A percentile compares a stretch with the other conserved stretches of the same genome.
These are phyloP conservation scores for Phellopilus nigrolimitatus DNA, from an alignment of 1,284 basidiomycete species.

Conservation along the genomic window DNA sequence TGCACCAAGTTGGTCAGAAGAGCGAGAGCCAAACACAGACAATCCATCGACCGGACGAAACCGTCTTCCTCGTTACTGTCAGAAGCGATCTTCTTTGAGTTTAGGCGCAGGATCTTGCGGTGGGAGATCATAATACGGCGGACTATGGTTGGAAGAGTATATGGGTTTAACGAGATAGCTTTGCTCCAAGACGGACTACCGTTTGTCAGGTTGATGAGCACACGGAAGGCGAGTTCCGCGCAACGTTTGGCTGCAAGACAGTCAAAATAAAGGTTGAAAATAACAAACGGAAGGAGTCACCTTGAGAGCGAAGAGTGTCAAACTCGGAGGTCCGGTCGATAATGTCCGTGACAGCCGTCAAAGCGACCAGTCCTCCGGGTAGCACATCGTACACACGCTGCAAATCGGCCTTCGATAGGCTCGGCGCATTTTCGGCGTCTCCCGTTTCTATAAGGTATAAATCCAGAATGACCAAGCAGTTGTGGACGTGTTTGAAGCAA, in stretches of 20 bases:
- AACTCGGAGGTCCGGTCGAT: constrained; percentile 23
- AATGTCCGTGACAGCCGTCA: constrained; percentile 40
- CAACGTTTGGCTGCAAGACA: constrained; percentile 39
- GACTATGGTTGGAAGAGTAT: constrained; percentile 42
- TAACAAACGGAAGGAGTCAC: background rate
- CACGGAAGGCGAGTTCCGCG: constrained; percentile 52
- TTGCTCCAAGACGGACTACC: constrained; percentile 49
- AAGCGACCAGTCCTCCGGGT: constrained; percentile 39
- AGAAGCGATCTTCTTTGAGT: constrained; percentile 21
- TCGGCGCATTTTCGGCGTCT: constrained; percentile 9
- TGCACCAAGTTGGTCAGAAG: constrained; percentile 70
- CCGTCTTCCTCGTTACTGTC: constrained; percentile 24
- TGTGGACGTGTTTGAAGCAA: constrained; percentile 45
- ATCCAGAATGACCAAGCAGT: constrained; percentile 59
- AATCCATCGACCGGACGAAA: constrained; percentile 46
- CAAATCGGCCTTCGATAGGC: constrained; percentile 1
- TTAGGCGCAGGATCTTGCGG: constrained; percentile 17
- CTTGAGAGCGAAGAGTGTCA: constrained; percentile 5
- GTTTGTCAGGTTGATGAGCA: constrained; percentile 67
- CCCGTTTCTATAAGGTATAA: constrained; percentile 44
- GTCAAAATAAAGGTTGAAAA: background rate
- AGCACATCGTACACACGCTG: constrained; percentile 14
- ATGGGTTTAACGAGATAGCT: constrained; percentile 39
- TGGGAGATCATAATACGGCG: constrained; percentile 40
- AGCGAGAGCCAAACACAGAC: constrained; percentile 64